A percentile compares a stretch with the other conserved stretches of the same genome.
These are phyloP conservation scores for Leersia perrieri DNA, from an alignment of 176 grass and related monocot species.

Conservation along the genomic window DNA sequence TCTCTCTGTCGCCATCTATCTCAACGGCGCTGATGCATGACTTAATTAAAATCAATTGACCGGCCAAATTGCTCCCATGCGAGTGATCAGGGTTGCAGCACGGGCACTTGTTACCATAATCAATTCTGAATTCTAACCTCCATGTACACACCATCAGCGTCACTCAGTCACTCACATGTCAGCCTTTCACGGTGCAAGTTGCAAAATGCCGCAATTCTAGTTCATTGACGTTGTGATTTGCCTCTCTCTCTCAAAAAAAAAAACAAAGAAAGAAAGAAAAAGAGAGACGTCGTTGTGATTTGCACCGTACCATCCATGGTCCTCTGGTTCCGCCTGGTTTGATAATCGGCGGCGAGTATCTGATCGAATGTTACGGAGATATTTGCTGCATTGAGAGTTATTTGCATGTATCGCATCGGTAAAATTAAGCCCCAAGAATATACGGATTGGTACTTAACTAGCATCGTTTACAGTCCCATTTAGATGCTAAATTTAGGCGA, in stretches of 20 bases:
- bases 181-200: neutral
- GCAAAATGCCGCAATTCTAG: neutral
- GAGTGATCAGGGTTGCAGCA: neutral
- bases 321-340: neutral
- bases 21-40: neutral
- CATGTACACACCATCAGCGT: neutral
- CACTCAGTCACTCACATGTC: no score
- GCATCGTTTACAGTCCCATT: neutral
- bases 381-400: neutral
- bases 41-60: neutral
- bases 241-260: no score
- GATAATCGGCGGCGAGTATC: neutral
- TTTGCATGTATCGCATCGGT: neutral
- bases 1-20: neutral
- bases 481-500: neutral
- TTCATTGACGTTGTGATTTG: no score
- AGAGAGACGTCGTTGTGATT: neutral
- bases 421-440: neutral
- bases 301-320: neutral
- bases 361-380: conserved; percentile 9
- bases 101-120: neutral
- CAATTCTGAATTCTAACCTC: neutral
- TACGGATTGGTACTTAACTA: neutral
- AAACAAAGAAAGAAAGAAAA: no score
- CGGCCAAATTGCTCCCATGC: neutral